phyloP scores from a whole-genome alignment of 2,329 filamentous ascomycete species.

The Penicillium sp. region DNA sequence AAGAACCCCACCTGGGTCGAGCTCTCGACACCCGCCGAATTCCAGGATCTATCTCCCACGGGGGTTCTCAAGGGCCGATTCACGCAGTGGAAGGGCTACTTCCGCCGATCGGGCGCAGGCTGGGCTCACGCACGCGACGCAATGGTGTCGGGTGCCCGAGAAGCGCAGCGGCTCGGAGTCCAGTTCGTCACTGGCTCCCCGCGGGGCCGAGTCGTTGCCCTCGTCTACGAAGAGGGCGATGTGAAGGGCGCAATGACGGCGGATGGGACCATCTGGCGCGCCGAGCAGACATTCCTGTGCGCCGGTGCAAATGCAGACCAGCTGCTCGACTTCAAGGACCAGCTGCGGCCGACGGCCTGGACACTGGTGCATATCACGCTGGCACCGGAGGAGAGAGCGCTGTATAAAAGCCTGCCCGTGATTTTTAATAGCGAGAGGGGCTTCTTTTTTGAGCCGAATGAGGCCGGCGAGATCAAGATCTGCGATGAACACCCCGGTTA shows the following conservation, averaged over 20 bases:
- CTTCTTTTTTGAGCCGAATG: constrained; percentile 14
- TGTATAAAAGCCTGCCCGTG: constrained; percentile 17
- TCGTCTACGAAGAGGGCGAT: constrained; percentile 9
- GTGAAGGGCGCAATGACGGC: constrained; percentile 14
- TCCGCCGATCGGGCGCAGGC: constrained; percentile 17
- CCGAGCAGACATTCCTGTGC: constrained; percentile 17
- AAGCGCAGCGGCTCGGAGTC: constrained; percentile 19
- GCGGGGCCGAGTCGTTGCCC: constrained; percentile 9
- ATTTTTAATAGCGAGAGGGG: constrained; percentile 18
- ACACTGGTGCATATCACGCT: constrained; percentile 22
- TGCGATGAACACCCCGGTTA: constrained; percentile 10
- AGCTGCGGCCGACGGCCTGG: constrained; percentile 18
- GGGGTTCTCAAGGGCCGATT: constrained; percentile 16
- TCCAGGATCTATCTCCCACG: too few relatives aligned
- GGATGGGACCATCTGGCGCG: constrained; percentile 13
- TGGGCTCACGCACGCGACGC: constrained; percentile 11
- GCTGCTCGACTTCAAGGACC: constrained; percentile 15
- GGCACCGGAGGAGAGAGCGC: constrained; percentile 9
- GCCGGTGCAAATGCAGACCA: constrained; percentile 19
- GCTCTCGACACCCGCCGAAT: too few relatives aligned
- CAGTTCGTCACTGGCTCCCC: constrained; percentile 15
- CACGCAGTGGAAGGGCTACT: constrained; percentile 20
- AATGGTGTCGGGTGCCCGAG: constrained; percentile 15
- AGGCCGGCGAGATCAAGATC: constrained; percentile 13
- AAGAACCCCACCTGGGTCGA: too few relatives aligned